A percentile compares a stretch with the other conserved stretches of the same genome.
phyloP scores from a whole-genome alignment of 257 asterid species.

The Henckelia pumila region DNA sequence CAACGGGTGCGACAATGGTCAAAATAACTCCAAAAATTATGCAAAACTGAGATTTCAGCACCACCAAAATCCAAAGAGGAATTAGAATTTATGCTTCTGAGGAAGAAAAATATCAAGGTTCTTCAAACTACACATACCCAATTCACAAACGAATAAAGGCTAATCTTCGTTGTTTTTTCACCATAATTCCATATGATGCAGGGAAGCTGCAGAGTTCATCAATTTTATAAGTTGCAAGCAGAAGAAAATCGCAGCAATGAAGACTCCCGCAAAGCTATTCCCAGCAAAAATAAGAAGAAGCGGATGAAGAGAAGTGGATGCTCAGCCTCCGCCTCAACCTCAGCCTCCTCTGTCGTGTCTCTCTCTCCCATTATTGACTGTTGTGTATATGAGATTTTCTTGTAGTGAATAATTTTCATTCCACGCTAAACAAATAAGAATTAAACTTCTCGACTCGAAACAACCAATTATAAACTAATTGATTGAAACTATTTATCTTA shows the following conservation, averaged over 20 bases:
- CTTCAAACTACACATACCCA: conserved; percentile 17
- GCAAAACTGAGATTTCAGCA: conserved; percentile 36
- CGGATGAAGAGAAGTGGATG: too few relatives aligned
- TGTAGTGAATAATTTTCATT: not conserved
- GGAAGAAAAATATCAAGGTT: not conserved
- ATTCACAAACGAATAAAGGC: conserved; percentile 15
- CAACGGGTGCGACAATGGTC: conserved; percentile 45
- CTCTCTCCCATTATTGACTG: too few relatives aligned
- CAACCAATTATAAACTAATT: not conserved
- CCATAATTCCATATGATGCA: conserved; percentile 23
- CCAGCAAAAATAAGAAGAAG: too few relatives aligned
- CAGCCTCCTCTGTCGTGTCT: too few relatives aligned
- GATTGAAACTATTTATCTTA: too few relatives aligned
- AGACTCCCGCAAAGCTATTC: too few relatives aligned
- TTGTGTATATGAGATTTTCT: too few relatives aligned
- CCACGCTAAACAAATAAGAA: not conserved
- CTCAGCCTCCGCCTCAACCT: too few relatives aligned
- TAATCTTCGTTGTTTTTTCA: conserved; percentile 13
- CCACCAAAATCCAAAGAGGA: not conserved
- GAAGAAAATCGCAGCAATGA: too few relatives aligned
- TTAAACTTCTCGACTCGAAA: not conserved
- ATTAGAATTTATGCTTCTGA: not conserved
- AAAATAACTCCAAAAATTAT: conserved; percentile 41
- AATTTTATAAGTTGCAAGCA: not conserved
- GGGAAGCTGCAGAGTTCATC: conserved; percentile 13